phyloP scores from a whole-genome alignment of 176 grass and related monocot species.

The Chrysopogon serrulatus region DNA sequence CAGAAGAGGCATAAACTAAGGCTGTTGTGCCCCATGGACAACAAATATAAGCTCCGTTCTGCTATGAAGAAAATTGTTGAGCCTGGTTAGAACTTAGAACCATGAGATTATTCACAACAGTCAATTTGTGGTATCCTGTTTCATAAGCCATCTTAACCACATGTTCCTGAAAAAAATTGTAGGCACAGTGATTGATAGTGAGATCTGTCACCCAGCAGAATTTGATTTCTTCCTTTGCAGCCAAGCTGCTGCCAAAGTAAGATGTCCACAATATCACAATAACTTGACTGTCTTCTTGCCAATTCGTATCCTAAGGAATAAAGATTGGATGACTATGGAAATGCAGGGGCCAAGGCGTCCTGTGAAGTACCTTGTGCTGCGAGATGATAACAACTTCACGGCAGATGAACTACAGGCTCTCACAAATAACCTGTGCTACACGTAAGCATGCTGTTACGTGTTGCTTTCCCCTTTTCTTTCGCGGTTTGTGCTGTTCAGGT shows the following conservation, averaged over 20 bases:
- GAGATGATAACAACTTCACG: conserved; percentile 70
- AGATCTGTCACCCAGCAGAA: conserved; percentile 68
- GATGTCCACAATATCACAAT: neutral
- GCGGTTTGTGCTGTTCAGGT: neutral
- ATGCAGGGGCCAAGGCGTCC: conserved; percentile 51
- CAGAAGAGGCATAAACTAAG: conserved; percentile 77
- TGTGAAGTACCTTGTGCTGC: conserved; percentile 68
- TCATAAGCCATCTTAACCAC: neutral
- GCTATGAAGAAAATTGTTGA: conserved; percentile 29
- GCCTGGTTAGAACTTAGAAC: conserved; percentile 37
- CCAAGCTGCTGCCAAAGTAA: conserved; percentile 62
- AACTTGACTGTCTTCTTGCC: neutral
- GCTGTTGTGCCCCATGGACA: conserved; percentile 32
- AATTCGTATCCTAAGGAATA: neutral
- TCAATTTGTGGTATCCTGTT: neutral
- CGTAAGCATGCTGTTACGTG: conserved; percentile 35
- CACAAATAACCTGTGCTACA: conserved; percentile 78
- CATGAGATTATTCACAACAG: neutral
- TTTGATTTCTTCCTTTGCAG: conserved; percentile 78
- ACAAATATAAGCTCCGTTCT: neutral
- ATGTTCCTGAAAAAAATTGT: conserved; percentile 10
- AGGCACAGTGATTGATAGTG: conserved; percentile 76
- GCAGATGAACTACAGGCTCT: conserved; percentile 62
- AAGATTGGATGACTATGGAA: neutral
- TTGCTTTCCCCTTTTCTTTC: neutral